Conservation (phyloP, 352 stramenopile genomes). For the Phytophthora macrochlamydospora region DNA sequence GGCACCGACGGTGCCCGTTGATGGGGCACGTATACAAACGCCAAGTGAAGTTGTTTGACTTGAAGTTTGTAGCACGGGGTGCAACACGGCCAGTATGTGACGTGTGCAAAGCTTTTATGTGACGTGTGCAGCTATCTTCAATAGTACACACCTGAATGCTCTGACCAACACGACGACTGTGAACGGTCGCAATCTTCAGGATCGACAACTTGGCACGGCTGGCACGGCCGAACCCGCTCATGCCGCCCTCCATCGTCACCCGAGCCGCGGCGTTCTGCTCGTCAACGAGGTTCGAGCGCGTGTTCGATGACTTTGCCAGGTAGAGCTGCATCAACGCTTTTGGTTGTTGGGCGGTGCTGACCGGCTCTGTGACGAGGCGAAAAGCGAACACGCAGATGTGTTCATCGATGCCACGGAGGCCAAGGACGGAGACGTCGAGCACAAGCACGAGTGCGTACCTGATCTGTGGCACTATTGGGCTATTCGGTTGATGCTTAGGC, state of each 20-base stretch:
- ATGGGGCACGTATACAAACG: neutral
- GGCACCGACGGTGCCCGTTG: no score
- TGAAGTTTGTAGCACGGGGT: neutral
- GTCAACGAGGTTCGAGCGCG: constrained; percentile 74
- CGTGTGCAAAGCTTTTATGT: no score
- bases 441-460: constrained; percentile 71
- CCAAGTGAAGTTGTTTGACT: neutral
- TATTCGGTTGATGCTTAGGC: neutral
- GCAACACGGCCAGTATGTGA: no score
- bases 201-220: neutral
- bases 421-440: constrained; percentile 67
- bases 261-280: constrained; percentile 72
- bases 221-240: constrained; percentile 6
- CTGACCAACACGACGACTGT: no score
- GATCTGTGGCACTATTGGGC: neutral
- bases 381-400: constrained; percentile 63
- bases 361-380: constrained; percentile 7
- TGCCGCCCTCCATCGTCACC: constrained; percentile 65
- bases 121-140: no score
- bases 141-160: neutral
- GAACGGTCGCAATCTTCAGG: constrained; percentile 19
- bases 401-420: constrained; percentile 70
- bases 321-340: constrained; percentile 9
- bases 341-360: neutral
- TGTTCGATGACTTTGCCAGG: constrained; percentile 81